Conservation (phyloP, 2,329 filamentous ascomycete genomes). For the Atkinsonella hypoxylon region DNA sequence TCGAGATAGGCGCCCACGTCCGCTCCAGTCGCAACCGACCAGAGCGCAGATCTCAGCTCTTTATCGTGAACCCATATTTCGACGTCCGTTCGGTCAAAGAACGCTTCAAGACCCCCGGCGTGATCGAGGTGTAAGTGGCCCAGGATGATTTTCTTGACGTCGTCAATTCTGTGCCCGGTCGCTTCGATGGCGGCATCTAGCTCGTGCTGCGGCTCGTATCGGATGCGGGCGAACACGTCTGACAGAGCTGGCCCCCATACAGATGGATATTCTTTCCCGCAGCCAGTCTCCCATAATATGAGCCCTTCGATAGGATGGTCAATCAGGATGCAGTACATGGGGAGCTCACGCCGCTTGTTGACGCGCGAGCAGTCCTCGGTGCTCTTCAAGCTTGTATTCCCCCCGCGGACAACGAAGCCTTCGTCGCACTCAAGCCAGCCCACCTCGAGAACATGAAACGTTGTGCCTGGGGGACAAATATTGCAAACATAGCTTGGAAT, state of each 20-base stretch:
- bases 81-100: conserved; percentile 25
- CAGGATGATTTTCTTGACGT: conserved; percentile 33
- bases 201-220: conserved; percentile 9
- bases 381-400: conserved; percentile 2
- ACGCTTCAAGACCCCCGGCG: conserved; percentile 34
- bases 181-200: conserved; percentile 10
- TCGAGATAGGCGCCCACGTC: conserved; percentile 11
- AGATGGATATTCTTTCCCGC: conserved; percentile 10
- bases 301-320: conserved; percentile 11
- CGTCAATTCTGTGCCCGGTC: conserved; percentile 26
- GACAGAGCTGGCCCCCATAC: conserved; percentile 10
- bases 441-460: conserved; percentile 2
- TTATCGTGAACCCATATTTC: conserved; percentile 35
- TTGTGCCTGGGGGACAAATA: neutral
- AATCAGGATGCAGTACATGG: conserved; percentile 6
- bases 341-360: conserved; percentile 1
- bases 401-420: conserved; percentile 2
- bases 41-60: conserved; percentile 33
- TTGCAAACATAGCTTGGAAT: conserved; percentile 1
- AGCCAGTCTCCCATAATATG: conserved; percentile 11
- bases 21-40: conserved; percentile 26
- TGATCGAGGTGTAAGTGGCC: conserved; percentile 36
- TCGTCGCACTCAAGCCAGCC: conserved; percentile 4
- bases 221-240: conserved; percentile 10
- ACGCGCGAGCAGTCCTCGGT: neutral